Conservation (phyloP, 1,284 basidiomycete species). For the Puccinia polysora region DNA sequence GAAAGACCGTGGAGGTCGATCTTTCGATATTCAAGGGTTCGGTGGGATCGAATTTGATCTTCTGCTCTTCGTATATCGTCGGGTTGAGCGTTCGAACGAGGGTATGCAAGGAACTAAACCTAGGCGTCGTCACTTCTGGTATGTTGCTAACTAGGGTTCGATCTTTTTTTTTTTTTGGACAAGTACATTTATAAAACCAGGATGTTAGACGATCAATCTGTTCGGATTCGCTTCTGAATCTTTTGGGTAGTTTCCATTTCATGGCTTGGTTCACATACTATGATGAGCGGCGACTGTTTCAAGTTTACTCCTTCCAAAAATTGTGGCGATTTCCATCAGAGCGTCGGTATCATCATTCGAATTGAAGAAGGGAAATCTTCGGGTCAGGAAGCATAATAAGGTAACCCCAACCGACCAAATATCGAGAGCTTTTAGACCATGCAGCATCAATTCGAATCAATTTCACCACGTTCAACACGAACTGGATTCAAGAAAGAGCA, state of each 20-base stretch:
- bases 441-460: background rate
- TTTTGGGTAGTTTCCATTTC: too few relatives aligned
- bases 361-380: slow-evolving; percentile 91
- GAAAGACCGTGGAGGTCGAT: slow-evolving; percentile 4
- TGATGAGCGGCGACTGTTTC: slow-evolving; percentile 82
- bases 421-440: slow-evolving; percentile 68
- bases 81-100: slow-evolving; percentile 75
- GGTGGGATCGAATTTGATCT: slow-evolving; percentile 46
- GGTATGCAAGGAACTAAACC: slow-evolving; percentile 63
- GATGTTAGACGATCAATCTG: too few relatives aligned
- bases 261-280: slow-evolving; percentile 58
- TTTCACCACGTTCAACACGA: background rate
- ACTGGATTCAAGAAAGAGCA: background rate
- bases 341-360: slow-evolving; percentile 93
- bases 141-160: slow-evolving; percentile 80
- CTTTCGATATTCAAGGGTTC: slow-evolving; percentile 50
- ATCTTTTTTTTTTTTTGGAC: slow-evolving; percentile 58
- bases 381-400: slow-evolving; percentile 81
- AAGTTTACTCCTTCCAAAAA: slow-evolving; percentile 78
- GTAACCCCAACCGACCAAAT: slow-evolving; percentile 94
- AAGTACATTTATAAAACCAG: slow-evolving; percentile 34
- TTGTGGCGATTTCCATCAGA: slow-evolving; percentile 83
- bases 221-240: too few relatives aligned
- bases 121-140: slow-evolving; percentile 65
- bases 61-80: slow-evolving; percentile 57